Evolutionary conservation across 2,329 filamentous ascomycete genomes (phyloP).

Genomic region (Podosphaera xanthii): DNA sequence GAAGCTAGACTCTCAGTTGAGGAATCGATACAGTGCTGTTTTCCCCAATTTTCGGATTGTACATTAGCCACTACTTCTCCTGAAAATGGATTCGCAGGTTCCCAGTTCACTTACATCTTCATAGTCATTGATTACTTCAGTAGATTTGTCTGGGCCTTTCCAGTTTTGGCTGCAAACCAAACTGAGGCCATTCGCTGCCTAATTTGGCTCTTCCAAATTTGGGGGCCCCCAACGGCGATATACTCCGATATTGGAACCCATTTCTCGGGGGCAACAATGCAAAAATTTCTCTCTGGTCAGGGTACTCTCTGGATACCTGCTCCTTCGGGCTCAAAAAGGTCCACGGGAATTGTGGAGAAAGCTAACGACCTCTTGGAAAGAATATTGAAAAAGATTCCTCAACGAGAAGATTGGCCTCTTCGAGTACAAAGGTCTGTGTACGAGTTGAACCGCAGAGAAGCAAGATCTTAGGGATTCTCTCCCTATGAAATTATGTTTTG

Average conservation of each 20-base stretch:
- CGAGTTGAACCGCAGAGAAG: neutral
- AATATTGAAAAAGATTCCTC: neutral
- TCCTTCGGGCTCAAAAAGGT: neutral
- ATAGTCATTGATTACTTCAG: neutral
- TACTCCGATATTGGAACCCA: too few species aligned
- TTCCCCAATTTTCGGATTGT: too few species aligned
- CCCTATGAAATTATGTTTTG: neutral
- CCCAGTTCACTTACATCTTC: neutral
- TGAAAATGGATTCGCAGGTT: too few species aligned
- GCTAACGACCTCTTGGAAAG: neutral
- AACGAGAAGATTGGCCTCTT: neutral
- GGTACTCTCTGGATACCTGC: too few species aligned
- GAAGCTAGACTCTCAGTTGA: too few species aligned
- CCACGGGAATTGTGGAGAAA: neutral
- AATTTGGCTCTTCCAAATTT: neutral
- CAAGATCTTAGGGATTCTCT: neutral
- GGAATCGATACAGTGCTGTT: too few species aligned
- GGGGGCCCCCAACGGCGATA: too few species aligned
- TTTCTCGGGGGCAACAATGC: too few species aligned
- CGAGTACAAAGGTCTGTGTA: neutral
- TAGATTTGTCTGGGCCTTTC: neutral
- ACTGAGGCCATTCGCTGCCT: neutral
- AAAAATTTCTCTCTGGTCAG: too few species aligned
- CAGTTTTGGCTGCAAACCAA: neutral
- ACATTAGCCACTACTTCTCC: too few species aligned